Conservation (phyloP, 768 basidiomycete species). For the Phylloporus sp. region DNA sequence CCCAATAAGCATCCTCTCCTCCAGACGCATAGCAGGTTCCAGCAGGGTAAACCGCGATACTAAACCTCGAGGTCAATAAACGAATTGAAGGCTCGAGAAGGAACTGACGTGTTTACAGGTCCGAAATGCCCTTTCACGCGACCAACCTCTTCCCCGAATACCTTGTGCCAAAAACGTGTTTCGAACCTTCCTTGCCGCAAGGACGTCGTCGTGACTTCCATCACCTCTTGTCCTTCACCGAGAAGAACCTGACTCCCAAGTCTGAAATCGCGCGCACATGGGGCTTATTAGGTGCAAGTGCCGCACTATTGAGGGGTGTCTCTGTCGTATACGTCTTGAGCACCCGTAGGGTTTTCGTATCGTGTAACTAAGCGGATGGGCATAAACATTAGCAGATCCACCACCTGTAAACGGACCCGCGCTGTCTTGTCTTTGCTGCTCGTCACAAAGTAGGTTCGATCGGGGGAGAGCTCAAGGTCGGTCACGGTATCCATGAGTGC, state of each 20-base stretch:
- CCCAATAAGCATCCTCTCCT: conserved; percentile 95
- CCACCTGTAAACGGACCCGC: conserved; percentile 53
- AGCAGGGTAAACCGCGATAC: conserved; percentile 51
- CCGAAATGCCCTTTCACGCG: conserved; percentile 97
- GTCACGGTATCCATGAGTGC: conserved; percentile 86
- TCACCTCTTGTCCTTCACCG: conserved; percentile 97
- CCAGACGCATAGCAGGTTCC: conserved; percentile 91
- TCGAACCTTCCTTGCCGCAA: conserved; percentile 95
- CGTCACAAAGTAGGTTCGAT: conserved; percentile 93
- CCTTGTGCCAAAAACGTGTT: conserved; percentile 97
- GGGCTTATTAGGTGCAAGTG: conserved; percentile 77
- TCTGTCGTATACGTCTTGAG: conserved; percentile 94
- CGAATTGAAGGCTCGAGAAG: neutral
- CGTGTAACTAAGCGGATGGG: conserved; percentile 74
- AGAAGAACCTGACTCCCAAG: conserved; percentile 60
- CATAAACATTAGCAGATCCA: neutral
- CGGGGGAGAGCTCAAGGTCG: conserved; percentile 86
- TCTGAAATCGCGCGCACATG: conserved; percentile 49
- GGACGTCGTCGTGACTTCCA: conserved; percentile 94
- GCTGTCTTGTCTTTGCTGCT: conserved; percentile 97
- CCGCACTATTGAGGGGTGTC: conserved; percentile 92
- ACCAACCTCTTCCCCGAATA: conserved; percentile 96
- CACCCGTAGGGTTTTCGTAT: conserved; percentile 81
- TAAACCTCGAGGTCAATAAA: too few relatives aligned
- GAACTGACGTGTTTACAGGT: conserved; percentile 88